Evolutionary conservation across 305 asterid species (phyloP), one percentile per base, ranked within the genome.

Genomic region (Solanum chacoense): DNA sequence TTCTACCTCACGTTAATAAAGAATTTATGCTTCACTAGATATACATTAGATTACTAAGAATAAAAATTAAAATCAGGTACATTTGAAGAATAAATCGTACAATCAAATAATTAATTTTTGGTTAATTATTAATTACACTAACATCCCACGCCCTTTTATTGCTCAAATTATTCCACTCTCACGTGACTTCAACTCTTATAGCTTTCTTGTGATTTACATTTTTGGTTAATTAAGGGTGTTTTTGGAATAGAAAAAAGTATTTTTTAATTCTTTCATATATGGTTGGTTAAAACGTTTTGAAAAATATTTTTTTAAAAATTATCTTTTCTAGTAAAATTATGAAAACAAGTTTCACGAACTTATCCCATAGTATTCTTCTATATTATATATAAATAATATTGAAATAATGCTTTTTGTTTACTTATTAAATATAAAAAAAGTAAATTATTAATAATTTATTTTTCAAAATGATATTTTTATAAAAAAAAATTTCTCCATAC

Each of bases 111-210:
- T 76, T 45, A 45, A 26, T 42, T 45, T 55, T 45, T 32, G 18
- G 22, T 45, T 83, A 32, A 45, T 50, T 45, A 83, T 83, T 55
- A 83, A 40, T 45, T 26, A 83, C 71, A 83, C 72, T 45, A 45
- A 83, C 37, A 83, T 45, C 18, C 31, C 50, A 10, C 31, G 14
- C 18, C 28, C 38, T 75, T 34, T 75, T 18, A 11, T n/a, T n/a
- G 18, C 81, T 10, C 28, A 76, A 76, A 76, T 20, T 35, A 35
- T 35, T 76, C 50, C 83, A 12, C 79, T 31, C 24, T 73, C 29
- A 34, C 45, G 29, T 75, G 81, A 75, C 83, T 24, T 76, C 83
- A 76, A 75, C 45, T 34, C 80, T 74, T 74, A 74, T 32, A 74
- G 22, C n/a, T 74, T 74, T 32, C 37, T 42, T 40, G 36, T 40